Evolutionary conservation across 805 yeast genomes (phyloP).

Genomic region (Metschnikowia similis): DNA sequence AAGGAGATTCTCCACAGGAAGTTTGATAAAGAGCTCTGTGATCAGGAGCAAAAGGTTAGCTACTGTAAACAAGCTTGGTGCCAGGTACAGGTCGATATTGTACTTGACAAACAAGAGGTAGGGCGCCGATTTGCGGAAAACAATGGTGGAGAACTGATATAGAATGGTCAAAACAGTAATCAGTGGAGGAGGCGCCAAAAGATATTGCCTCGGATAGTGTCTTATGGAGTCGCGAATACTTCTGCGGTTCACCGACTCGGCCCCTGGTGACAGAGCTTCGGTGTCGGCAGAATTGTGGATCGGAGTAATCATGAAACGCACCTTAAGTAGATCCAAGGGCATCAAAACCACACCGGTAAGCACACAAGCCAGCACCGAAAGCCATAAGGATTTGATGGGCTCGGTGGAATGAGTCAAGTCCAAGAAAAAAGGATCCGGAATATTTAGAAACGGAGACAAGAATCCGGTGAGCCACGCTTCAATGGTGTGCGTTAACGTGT

Average conservation of each 20-base stretch:
- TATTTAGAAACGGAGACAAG: slow-evolving; percentile 70
- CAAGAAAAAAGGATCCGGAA: slow-evolving; percentile 86
- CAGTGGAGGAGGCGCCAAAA: slow-evolving; percentile 53
- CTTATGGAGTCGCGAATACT: slow-evolving; percentile 69
- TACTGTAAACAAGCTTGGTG: slow-evolving; percentile 57
- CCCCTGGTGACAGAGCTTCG: not conserved
- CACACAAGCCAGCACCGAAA: slow-evolving; percentile 68
- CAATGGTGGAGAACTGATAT: slow-evolving; percentile 55
- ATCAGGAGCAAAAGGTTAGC: slow-evolving; percentile 58
- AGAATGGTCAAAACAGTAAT: slow-evolving; percentile 48
- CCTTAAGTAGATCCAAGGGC: slow-evolving; percentile 78
- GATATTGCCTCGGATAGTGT: slow-evolving; percentile 50
- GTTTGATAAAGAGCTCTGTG: slow-evolving; percentile 64
- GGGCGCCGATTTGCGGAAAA: slow-evolving; percentile 65
- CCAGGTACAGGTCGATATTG: slow-evolving; percentile 62
- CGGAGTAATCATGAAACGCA: slow-evolving; percentile 69
- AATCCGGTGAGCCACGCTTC: slow-evolving; percentile 93
- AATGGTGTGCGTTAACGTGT: slow-evolving; percentile 67
- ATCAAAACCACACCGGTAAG: slow-evolving; percentile 68
- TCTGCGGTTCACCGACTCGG: slow-evolving; percentile 35
- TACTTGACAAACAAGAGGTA: slow-evolving; percentile 53
- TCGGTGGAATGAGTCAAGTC: slow-evolving; percentile 79
- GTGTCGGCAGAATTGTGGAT: slow-evolving; percentile 33
- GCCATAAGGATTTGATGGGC: slow-evolving; percentile 60
- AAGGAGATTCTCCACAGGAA: slow-evolving; percentile 84